These are phyloP conservation scores for Lithocarpus polystachyus DNA, from an alignment of 306 rosid species.

Conservation along the genomic window DNA sequence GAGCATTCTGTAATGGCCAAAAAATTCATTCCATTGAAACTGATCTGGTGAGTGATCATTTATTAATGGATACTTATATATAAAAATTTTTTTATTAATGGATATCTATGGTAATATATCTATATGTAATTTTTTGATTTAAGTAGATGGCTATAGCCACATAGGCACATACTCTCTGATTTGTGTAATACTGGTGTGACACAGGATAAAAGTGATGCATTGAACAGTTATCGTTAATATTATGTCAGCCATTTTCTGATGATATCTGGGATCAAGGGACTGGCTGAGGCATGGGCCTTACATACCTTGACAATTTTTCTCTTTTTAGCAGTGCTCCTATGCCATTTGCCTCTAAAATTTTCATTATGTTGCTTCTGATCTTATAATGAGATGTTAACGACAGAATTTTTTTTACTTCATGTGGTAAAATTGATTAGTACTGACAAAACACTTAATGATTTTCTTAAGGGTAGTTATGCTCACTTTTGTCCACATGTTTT, in stretches of 20 bases:
- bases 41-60: constrained; percentile 44
- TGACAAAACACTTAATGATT: constrained; percentile 4
- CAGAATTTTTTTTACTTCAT: neutral
- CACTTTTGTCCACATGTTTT: constrained; percentile 17
- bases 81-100: too few species aligned
- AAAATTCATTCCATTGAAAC: constrained; percentile 71
- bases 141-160: neutral
- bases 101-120: too few species aligned
- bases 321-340: neutral
- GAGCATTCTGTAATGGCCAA: constrained; percentile 89
- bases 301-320: neutral
- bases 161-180: neutral
- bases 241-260: neutral
- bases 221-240: neutral
- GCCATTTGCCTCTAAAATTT: neutral
- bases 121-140: neutral
- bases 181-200: neutral
- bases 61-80: neutral
- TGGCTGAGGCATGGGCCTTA: neutral
- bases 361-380: neutral
- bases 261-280: neutral
- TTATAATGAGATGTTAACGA: neutral
- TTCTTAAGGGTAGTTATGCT: neutral
- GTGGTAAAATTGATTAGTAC: neutral
- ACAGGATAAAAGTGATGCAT: neutral